Evolutionary conservation across 1,139 yeast species (phyloP), one percentile per base, ranked within the genome.

Genomic region (Suzukiozyma palmioleophila): DNA sequence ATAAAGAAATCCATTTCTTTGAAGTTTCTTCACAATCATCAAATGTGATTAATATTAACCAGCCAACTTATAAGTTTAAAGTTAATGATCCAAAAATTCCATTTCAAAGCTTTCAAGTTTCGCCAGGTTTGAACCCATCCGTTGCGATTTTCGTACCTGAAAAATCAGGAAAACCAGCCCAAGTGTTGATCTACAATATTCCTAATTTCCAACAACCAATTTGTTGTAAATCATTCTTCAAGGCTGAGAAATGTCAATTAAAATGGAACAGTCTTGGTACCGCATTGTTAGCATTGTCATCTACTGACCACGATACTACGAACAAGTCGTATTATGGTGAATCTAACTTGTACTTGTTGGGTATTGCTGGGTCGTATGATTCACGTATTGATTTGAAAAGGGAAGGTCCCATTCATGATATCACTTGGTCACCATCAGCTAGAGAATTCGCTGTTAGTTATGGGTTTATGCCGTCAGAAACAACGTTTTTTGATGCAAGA

Each of bases 241-340:
- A 90, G 68, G 97, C 97, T 35, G 98, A 94, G 59, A 79, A 84
- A 52, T 94, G 96, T 62, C 84, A 79, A 52, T 77, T 92, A 69
- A 84, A 80, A 60, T 94, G 99, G 99, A 94, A 94, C 62, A 75
- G 81, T 33, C 74, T 89, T 49, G 99, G 98, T 41, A 94, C 97
- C 46, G 95, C 97, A 9, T 73, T 92, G 49, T 71, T 94, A 56
- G 97, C 96, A 41, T 76, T 90, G 53, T 95, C 97, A 8, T 85
- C 95, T 39, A 92, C 97, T 21, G 98, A 92, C 63, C 96, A 92
- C 52, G 98, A 94, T 65, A 77, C 94, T 35, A 77, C 95, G 21
- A 95, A 95, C 62, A 83, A 92, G 69, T 84, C 95, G 2, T 94
- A 94, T 67, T 94, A 94, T 59, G 99, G 99, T 47, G 97, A 94